Conservation (phyloP, 2,329 filamentous ascomycete species). For the Colletotrichum acutatum region DNA sequence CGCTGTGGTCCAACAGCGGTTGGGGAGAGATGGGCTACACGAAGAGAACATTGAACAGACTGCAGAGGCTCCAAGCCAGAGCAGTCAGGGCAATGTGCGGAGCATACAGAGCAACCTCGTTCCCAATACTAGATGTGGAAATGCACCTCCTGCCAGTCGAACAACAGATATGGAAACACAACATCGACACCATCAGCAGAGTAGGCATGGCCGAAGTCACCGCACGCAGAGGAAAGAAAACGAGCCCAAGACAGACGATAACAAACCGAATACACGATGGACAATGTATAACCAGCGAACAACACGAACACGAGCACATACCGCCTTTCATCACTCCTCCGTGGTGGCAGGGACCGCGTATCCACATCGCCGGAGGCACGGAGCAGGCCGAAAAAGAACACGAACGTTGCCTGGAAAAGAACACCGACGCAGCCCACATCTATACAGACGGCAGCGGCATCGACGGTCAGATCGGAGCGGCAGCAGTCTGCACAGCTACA, state of each 20-base stretch:
- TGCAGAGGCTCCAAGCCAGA: background rate
- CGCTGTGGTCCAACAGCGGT: conserved; percentile 37
- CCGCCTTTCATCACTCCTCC: background rate
- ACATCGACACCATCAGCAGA: background rate
- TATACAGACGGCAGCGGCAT: conserved; percentile 30
- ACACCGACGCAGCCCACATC: background rate
- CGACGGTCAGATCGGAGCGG: too few relatives aligned
- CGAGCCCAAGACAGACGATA: background rate
- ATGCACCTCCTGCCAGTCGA: background rate
- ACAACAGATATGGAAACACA: conserved; percentile 4
- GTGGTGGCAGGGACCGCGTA: background rate
- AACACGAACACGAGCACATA: background rate
- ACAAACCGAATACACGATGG: background rate
- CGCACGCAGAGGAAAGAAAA: background rate
- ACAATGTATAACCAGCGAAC: background rate
- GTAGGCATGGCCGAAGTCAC: background rate
- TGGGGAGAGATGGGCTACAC: conserved; percentile 6
- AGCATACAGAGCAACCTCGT: background rate
- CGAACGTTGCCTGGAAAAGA: background rate
- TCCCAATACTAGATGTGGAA: background rate
- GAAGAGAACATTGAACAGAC: background rate
- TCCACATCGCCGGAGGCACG: background rate
- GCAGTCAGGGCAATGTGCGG: background rate
- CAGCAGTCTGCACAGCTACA: too few relatives aligned
- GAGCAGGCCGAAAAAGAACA: background rate